Percentiles rank a stretch among this genome's conserved stretches.
These are phyloP conservation scores for Clitopilus hobsonii DNA, from an alignment of 768 basidiomycete genomes.

Conservation along the genomic window DNA sequence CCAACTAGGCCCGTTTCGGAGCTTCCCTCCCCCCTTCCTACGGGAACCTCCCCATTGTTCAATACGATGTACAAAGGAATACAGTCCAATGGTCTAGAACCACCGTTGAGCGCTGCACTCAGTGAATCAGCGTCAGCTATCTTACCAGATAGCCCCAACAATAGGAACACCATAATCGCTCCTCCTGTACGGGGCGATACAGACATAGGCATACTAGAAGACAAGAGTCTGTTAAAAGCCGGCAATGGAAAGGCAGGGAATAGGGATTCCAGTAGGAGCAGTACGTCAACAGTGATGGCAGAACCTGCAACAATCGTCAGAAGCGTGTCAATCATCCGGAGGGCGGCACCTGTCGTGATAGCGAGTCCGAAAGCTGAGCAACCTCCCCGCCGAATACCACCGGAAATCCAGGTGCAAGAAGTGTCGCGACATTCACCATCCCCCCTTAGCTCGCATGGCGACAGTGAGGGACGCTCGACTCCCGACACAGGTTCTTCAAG, in stretches of 20 bases:
- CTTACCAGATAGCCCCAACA: constrained; percentile 13
- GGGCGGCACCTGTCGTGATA: constrained; percentile 8
- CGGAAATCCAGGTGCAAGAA: constrained; percentile 4
- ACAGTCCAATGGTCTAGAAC: not conserved
- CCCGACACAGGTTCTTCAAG: constrained; percentile 36
- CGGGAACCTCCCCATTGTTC: constrained; percentile 9
- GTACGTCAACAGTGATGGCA: constrained; percentile 41
- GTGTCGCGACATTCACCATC: constrained; percentile 30
- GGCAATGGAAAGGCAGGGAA: constrained; percentile 20
- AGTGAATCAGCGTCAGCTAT: constrained; percentile 22
- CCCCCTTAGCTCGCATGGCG: constrained; percentile 46
- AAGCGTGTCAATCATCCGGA: constrained; percentile 31
- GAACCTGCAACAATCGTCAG: constrained; percentile 35
- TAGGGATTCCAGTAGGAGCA: constrained; percentile 42
- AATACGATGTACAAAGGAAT: constrained; percentile 11
- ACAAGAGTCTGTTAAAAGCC: constrained; percentile 14
- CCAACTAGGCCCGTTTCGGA: not conserved
- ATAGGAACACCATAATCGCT: not conserved
- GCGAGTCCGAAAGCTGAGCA: constrained; percentile 2
- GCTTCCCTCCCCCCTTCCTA: constrained; percentile 1
- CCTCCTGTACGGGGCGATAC: not conserved
- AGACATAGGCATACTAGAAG: constrained; percentile 4
- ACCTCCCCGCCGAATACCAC: constrained; percentile 2
- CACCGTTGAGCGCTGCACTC: constrained; percentile 16
- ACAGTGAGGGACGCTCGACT: constrained; percentile 33